Evolutionary conservation across 257 asterid genomes (phyloP), one percentile per base, ranked within the genome.

Genomic region (Gentiana dahurica): DNA sequence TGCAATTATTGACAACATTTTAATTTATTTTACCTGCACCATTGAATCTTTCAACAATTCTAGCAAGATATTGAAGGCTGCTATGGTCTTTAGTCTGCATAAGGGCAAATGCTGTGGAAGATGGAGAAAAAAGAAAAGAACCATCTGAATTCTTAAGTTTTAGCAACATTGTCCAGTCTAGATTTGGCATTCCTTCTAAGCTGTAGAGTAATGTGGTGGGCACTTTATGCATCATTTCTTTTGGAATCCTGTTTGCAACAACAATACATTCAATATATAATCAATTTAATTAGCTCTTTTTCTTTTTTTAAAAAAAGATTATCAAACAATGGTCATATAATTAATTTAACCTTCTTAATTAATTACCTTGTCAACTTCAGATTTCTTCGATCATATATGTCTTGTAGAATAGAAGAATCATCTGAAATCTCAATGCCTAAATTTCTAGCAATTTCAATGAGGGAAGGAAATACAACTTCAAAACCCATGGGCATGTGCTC

Each of bases 401-500:
- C 73, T 72, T 75, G 68, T 73, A 87, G 49, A 59, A 78, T 71
- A 7, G 77, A 75, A 47, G 86, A 64, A 60, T 85, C 84, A 48
- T 64, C 54, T 0, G 94, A 90, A 55, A 87, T 64, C 6, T 81
- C 80, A 10, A 92, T 81, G 52, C 39, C 66, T 0, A 87, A 64
- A 62, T 69, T 65, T 61, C 68, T 81, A 0, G 94, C 97, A 51
- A 65, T 75, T 36, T 83, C 89, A 53, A 87, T 77, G 3, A 92
- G 79, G 1, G 96, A 83, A n/a, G 98, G 98, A 60, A 92, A 73
- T 34, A 92, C 88, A 56, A 92, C 83, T 52, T 92, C 98, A 46
- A 83, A 92, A 45, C 95, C 98, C 1, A 88, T 83, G 0, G 97
- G 94, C 98, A 92, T 87, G 56, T 87, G 96, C 78, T 81, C 97